A percentile compares a stretch with the other conserved stretches of the same genome.
Evolutionary conservation across 768 basidiomycete species (phyloP).

Genomic region (Phylloporus sp.): DNA sequence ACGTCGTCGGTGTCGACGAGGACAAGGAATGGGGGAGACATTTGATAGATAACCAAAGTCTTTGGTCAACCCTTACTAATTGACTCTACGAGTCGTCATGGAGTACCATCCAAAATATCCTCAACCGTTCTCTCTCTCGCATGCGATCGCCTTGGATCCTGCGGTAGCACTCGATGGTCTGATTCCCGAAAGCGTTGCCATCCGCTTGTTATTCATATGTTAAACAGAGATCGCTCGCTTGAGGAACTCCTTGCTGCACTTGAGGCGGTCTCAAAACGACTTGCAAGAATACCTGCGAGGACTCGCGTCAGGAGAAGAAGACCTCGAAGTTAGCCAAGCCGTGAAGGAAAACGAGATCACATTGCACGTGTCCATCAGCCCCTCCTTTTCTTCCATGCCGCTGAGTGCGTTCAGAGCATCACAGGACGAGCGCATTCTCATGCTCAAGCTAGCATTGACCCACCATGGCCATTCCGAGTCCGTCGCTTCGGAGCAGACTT

Average conservation of each 20-base stretch:
- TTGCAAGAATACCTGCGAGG: conserved; percentile 44
- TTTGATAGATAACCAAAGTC: no score
- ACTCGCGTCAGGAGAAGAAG: conserved; percentile 35
- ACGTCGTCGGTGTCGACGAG: conserved; percentile 45
- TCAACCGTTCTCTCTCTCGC: conserved; percentile 69
- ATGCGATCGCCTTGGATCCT: conserved; percentile 63
- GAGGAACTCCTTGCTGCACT: conserved; percentile 61
- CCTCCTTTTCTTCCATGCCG: not conserved
- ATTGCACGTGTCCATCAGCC: conserved; percentile 46
- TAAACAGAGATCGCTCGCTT: conserved; percentile 67
- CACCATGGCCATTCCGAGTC: conserved; percentile 52
- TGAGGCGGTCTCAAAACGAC: conserved; percentile 57
- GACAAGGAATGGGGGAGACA: conserved; percentile 47
- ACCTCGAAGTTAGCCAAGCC: conserved; percentile 56
- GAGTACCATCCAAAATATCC: conserved; percentile 61
- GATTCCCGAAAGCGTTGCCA: not conserved
- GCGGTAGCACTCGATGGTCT: conserved; percentile 67
- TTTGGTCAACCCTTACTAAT: no score
- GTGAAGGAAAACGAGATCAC: conserved; percentile 67
- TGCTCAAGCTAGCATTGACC: conserved; percentile 59
- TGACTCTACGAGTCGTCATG: conserved; percentile 38
- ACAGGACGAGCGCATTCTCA: conserved; percentile 70
- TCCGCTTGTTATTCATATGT: not conserved
- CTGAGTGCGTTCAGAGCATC: conserved; percentile 49
- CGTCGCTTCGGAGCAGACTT: conserved; percentile 28